phyloP scores from a whole-genome alignment of 164 flowering plant genomes.

The Annona squamosa region DNA sequence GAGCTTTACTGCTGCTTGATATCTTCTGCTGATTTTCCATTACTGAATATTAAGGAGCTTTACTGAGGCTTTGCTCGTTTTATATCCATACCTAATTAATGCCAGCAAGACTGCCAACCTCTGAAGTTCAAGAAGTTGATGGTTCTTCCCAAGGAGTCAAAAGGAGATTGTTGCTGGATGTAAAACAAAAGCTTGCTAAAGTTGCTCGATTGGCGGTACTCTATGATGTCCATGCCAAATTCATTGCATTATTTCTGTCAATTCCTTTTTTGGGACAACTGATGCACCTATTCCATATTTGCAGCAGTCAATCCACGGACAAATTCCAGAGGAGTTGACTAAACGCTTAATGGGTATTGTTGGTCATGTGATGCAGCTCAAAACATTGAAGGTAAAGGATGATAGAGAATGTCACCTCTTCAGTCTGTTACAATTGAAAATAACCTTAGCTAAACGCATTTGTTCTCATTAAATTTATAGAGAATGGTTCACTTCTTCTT shows the following conservation, averaged over 20 bases:
- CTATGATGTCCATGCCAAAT: constrained; percentile 1
- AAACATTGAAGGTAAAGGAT: constrained; percentile 66
- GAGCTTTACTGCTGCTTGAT: constrained; percentile 18
- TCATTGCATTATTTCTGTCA: not conserved
- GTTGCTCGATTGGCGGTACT: constrained; percentile 93
- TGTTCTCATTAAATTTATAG: not conserved
- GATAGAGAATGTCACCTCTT: not conserved
- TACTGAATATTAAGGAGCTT: not conserved
- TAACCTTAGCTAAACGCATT: not conserved
- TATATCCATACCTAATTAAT: not conserved
- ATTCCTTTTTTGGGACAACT: not conserved
- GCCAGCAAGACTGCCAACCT: constrained; percentile 69
- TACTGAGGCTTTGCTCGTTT: not conserved
- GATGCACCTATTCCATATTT: constrained; percentile 11
- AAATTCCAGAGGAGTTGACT: constrained; percentile 64
- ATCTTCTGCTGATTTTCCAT: not conserved
- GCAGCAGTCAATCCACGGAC: constrained; percentile 79
- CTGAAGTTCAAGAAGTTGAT: constrained; percentile 72
- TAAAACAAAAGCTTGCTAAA: constrained; percentile 91
- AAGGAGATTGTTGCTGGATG: constrained; percentile 81
- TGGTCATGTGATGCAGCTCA: constrained; percentile 77
- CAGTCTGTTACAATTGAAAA: not conserved
- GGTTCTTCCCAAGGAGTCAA: constrained; percentile 60
- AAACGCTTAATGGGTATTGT: constrained; percentile 77
- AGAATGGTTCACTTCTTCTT: too few relatives aligned